Base-by-base conservation (phyloP, 768 basidiomycete genomes). In the Xerocomus brunneocitrinus region DNA sequence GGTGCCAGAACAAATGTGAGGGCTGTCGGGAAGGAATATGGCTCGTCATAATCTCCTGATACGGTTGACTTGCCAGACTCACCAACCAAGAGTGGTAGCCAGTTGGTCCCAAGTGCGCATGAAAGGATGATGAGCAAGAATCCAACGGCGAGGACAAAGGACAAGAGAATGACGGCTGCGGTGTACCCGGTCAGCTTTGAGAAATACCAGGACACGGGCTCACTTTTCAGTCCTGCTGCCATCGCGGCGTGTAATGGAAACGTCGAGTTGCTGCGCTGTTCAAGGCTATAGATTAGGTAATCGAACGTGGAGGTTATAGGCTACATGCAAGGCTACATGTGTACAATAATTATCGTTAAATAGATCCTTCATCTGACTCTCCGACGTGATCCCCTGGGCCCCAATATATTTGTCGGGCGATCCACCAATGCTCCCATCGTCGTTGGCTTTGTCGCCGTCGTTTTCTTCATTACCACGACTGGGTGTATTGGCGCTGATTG, bases 21-120 rank as follows among this genome's bases (percentile, higher is more conserved):
- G 9, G 97, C 97, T 98, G 58, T 35, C 43, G 19, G 24, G 10
- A 14, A 12, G 36, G 6, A 19, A 34, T 38, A 32, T 57, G 40
- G 39, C 27, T 49, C 38, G 24, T 22, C 30, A 19, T 19, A 14
- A 19, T 22, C 32, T 22, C 25, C 16, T 1, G 16, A 39, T n/a
- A 19, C 19, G 24, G 45, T 19, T 32, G 38, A 32, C 25, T n/a
- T 3, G 28, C 10, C 14, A 7, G 19, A 76, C 89, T 58, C 61
- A 97, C 97, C 97, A 58, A 98, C 95, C 58, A 98, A 79, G 47
- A 99, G 78, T 32, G 97, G 97, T 22, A 98, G 78, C 97, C 97
- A 99, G 69, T 99, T 99, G 13, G 83, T 74, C 87, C 88, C 98
- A 30, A 98, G 75, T 7, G 97, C 97, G 68, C 97, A 98, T 1